These are phyloP conservation scores for Kodamaea kakaduensis DNA, from an alignment of 805 yeast species.

Conservation along the genomic window DNA sequence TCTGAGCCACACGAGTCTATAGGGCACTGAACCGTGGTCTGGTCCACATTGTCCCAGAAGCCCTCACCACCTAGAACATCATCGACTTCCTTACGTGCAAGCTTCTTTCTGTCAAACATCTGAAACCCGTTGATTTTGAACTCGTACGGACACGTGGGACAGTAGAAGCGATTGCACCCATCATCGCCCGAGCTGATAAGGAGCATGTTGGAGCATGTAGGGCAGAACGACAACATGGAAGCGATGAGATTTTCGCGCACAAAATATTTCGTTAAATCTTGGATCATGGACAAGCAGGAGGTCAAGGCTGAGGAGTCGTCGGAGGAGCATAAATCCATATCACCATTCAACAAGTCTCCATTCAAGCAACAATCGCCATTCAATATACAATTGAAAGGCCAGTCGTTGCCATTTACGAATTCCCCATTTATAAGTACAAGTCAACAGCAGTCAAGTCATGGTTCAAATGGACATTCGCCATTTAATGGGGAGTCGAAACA, in stretches of 20 bases:
- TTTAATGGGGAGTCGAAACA: no score
- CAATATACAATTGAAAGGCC: no score
- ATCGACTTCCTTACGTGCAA: constrained; percentile 87
- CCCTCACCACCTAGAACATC: constrained; percentile 96
- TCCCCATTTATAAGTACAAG: no score
- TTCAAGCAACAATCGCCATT: no score
- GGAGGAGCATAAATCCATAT: no score
- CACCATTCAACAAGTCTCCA: no score
- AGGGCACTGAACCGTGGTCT: constrained; percentile 91
- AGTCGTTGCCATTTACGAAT: constrained; percentile 1
- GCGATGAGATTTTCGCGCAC: constrained; percentile 9
- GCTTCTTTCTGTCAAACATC: constrained; percentile 77
- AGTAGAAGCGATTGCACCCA: constrained; percentile 66
- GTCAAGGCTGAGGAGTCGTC: no score
- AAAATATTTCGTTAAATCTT: no score
- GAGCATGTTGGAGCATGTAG: constrained; percentile 89
- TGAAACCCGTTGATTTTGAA: constrained; percentile 82
- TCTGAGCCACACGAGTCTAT: constrained; percentile 78
- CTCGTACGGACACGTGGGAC: constrained; percentile 94
- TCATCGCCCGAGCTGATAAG: constrained; percentile 56
- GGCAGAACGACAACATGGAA: constrained; percentile 88
- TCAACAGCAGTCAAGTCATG: no score
- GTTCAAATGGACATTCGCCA: no score
- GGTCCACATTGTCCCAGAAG: constrained; percentile 99
- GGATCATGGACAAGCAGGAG: no score